These are phyloP conservation scores for Fusarium avenaceum DNA, from an alignment of 2,329 filamentous ascomycete species.

Conservation along the genomic window DNA sequence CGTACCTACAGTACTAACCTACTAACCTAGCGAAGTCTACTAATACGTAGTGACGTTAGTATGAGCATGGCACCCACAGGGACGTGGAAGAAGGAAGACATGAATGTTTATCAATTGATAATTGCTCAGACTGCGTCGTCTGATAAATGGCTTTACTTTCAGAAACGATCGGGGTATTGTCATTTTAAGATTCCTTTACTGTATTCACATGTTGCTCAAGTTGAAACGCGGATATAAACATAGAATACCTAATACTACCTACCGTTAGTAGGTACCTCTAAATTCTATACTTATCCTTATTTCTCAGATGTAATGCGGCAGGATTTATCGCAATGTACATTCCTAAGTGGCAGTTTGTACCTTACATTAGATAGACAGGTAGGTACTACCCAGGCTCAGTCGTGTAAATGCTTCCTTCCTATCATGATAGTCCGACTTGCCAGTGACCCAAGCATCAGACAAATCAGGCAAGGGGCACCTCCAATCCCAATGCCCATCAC, in stretches of 20 bases:
- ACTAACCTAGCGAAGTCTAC: too few relatives aligned
- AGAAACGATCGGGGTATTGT: background rate
- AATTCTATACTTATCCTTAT: too few relatives aligned
- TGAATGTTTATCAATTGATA: constrained; percentile 2
- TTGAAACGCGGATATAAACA: too few relatives aligned
- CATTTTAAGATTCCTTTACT: background rate
- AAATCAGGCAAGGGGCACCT: background rate
- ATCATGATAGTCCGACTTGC: constrained; percentile 1
- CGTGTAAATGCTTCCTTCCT: constrained; percentile 3
- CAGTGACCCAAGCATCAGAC: background rate
- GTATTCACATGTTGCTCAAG: background rate
- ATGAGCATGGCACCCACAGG: constrained; percentile 47
- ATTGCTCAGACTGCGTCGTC: background rate
- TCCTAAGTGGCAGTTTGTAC: background rate
- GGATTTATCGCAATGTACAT: background rate
- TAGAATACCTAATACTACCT: background rate
- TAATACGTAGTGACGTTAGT: background rate
- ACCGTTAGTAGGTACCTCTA: too few relatives aligned
- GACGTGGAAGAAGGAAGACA: background rate
- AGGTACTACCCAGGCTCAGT: background rate
- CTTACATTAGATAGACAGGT: background rate
- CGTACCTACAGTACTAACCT: too few relatives aligned
- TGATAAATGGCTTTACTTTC: background rate
- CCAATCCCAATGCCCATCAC: background rate
- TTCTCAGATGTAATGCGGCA: too few relatives aligned